Conservation (phyloP, 106 monocot species). For the Ottelia alismoides region DNA sequence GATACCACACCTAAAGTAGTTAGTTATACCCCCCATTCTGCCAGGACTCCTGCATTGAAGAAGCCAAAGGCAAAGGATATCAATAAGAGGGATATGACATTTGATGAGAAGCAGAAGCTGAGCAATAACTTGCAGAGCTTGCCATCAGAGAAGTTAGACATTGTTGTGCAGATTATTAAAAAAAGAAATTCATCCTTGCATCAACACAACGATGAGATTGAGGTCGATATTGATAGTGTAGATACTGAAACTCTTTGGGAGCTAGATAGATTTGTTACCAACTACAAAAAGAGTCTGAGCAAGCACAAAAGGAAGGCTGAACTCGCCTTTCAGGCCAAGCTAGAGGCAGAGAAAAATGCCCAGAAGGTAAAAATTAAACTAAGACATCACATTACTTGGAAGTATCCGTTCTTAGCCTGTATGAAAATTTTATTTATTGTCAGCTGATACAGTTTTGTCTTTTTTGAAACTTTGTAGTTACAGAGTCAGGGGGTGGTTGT, state of each 20-base stretch:
- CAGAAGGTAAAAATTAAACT: too few relatives aligned
- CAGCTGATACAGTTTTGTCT: neutral
- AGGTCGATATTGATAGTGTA: too few relatives aligned
- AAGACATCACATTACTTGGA: too few relatives aligned
- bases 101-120: too few relatives aligned
- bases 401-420: conserved; percentile 11
- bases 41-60: conserved; percentile 31
- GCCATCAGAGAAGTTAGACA: conserved; percentile 72
- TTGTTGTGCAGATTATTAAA: too few relatives aligned
- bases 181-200: conserved; percentile 55
- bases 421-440: neutral
- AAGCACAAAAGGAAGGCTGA: conserved; percentile 76
- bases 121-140: conserved; percentile 70
- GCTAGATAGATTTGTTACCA: conserved; percentile 83
- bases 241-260: conserved; percentile 94
- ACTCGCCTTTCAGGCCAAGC: conserved; percentile 27
- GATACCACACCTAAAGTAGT: conserved; percentile 28
- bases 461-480: conserved; percentile 16
- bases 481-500: conserved; percentile 21
- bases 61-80: conserved; percentile 82
- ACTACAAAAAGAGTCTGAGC: conserved; percentile 91
- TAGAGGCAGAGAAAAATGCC: conserved; percentile 14
- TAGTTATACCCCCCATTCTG: conserved; percentile 6
- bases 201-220: conserved; percentile 84
- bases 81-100: conserved; percentile 85